phyloP scores from a whole-genome alignment of 2,329 filamentous ascomycete genomes.

The Cytospora leucostoma region DNA sequence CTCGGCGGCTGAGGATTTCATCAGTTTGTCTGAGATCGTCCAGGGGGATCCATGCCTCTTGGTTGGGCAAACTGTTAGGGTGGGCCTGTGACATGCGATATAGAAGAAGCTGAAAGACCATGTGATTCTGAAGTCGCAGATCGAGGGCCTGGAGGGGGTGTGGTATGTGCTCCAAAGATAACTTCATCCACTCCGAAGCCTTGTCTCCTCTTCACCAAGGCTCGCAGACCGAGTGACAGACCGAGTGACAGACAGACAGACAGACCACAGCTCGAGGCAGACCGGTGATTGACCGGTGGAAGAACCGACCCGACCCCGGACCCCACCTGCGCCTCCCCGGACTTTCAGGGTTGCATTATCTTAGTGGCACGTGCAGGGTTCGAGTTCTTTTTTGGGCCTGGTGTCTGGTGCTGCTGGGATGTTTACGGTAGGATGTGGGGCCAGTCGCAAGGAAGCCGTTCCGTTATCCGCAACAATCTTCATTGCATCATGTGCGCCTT shows the following conservation, averaged over 20 bases:
- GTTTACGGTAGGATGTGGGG: slow-evolving; percentile 12
- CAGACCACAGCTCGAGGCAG: background rate
- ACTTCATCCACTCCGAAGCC: background rate
- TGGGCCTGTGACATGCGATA: background rate
- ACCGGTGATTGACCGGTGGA: background rate
- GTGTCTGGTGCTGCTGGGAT: slow-evolving; percentile 21
- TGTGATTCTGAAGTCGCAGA: background rate
- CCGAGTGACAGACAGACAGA: no score
- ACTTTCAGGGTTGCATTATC: slow-evolving; percentile 17
- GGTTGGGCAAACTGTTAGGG: background rate
- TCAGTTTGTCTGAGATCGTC: background rate
- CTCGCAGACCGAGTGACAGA: background rate
- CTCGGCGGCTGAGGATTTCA: background rate
- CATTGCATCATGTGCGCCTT: slow-evolving; percentile 25
- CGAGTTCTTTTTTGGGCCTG: slow-evolving; percentile 22
- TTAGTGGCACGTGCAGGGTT: slow-evolving; percentile 22
- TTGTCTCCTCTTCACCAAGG: background rate
- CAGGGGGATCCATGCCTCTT: background rate
- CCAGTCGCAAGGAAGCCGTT: slow-evolving; percentile 19
- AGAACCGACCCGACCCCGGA: background rate
- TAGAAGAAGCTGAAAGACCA: background rate
- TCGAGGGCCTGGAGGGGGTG: background rate
- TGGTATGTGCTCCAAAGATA: background rate
- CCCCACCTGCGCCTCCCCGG: slow-evolving; percentile 8
- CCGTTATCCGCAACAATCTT: slow-evolving; percentile 25